A percentile compares a stretch with the other conserved stretches of the same genome.
phyloP scores from a whole-genome alignment of 1,139 yeast genomes.

The Yamadazyma mexicana region DNA sequence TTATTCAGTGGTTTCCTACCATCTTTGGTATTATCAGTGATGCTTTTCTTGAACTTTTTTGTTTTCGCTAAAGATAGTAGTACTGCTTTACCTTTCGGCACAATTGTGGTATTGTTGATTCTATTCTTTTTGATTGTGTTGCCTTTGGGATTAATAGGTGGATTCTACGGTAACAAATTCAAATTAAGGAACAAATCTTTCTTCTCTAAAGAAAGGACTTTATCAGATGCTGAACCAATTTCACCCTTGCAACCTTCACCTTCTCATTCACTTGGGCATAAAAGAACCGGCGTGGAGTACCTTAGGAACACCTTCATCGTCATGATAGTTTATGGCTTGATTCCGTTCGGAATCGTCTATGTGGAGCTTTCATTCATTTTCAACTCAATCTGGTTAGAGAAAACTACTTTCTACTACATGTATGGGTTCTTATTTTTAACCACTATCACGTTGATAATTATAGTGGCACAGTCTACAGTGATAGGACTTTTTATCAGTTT shows the following conservation, averaged over 20 bases:
- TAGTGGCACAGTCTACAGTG: conserved; percentile 73
- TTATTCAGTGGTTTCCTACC: conserved; percentile 66
- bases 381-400: conserved; percentile 78
- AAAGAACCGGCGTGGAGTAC: conserved; percentile 12
- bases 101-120: conserved; percentile 57
- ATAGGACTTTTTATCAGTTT: conserved; percentile 68
- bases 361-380: conserved; percentile 75
- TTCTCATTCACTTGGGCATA: background rate
- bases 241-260: background rate
- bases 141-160: conserved; percentile 77
- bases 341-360: conserved; percentile 80
- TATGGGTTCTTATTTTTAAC: conserved; percentile 76
- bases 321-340: conserved; percentile 53
- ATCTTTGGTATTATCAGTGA: conserved; percentile 49
- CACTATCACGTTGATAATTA: conserved; percentile 55
- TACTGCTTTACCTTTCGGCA: conserved; percentile 74
- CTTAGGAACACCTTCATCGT: conserved; percentile 21
- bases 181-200: conserved; percentile 22
- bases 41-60: conserved; percentile 61
- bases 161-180: conserved; percentile 51
- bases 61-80: conserved; percentile 81
- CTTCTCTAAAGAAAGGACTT: conserved; percentile 8
- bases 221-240: conserved; percentile 5
- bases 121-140: conserved; percentile 65
- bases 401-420: conserved; percentile 75